A percentile compares a stretch with the other conserved stretches of the same genome.
Evolutionary conservation across 805 yeast species (phyloP).

Genomic region (Yamadazyma nakazawae): DNA sequence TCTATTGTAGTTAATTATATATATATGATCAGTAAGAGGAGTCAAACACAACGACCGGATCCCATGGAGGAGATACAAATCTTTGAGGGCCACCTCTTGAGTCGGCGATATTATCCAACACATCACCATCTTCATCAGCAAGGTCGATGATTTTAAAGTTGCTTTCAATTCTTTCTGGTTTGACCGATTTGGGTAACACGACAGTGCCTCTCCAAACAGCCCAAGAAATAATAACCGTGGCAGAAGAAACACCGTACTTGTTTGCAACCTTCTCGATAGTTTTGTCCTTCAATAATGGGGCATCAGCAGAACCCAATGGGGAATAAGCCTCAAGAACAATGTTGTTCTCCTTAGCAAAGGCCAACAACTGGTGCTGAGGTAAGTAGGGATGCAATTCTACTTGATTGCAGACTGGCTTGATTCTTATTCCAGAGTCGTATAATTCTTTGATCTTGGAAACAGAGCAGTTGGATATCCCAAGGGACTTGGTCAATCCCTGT

Average conservation of each 20-base stretch:
- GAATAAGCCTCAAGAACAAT: constrained; percentile 63
- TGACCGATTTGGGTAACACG: constrained; percentile 40
- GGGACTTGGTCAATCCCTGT: constrained; percentile 54
- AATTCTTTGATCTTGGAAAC: constrained; percentile 42
- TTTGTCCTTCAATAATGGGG: constrained; percentile 51
- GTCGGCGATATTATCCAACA: constrained; percentile 24
- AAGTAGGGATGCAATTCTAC: constrained; percentile 59
- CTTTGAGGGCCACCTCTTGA: constrained; percentile 13
- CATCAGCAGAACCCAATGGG: constrained; percentile 63
- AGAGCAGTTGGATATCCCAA: constrained; percentile 78
- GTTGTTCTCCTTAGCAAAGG: constrained; percentile 37
- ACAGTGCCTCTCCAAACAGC: constrained; percentile 56
- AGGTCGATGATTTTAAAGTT: constrained; percentile 36
- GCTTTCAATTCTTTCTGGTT: constrained; percentile 26
- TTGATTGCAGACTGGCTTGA: constrained; percentile 69
- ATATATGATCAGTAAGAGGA: constrained; percentile 7
- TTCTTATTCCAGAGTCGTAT: constrained; percentile 45
- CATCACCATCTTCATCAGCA: constrained; percentile 33
- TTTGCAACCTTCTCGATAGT: constrained; percentile 43
- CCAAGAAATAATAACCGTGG: constrained; percentile 59
- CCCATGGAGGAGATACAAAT: constrained; percentile 15
- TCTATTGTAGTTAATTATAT: too few species aligned
- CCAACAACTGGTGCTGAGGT: constrained; percentile 49
- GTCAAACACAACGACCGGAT: constrained; percentile 14
- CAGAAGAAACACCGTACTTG: constrained; percentile 42